Evolutionary conservation across 129 eudicot genomes (phyloP).

Genomic region (Ambrosia artemisiifolia): DNA sequence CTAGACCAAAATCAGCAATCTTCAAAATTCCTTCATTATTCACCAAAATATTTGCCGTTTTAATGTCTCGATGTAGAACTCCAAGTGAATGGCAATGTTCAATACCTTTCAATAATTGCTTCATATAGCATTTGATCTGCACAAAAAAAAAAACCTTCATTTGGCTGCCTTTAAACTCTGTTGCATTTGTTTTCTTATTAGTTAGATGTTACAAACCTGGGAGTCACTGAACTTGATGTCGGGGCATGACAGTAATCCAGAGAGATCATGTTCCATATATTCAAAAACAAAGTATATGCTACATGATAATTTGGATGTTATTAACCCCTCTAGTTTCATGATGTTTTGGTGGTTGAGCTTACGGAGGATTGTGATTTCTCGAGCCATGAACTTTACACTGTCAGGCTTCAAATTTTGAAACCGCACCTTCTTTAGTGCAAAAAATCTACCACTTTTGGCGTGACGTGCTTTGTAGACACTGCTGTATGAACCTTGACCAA

Average conservation of each 20-base stretch:
- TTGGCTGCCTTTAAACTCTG: slow-evolving; percentile 5
- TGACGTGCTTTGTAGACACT: slow-evolving; percentile 76
- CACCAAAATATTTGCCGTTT: slow-evolving; percentile 69
- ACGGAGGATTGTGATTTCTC: slow-evolving; percentile 79
- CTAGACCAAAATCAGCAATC: slow-evolving; percentile 91
- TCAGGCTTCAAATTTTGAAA: slow-evolving; percentile 77
- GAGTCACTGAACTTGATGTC: slow-evolving; percentile 65
- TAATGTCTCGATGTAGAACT: slow-evolving; percentile 77
- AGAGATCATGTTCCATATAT: slow-evolving; percentile 87
- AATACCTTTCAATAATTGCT: slow-evolving; percentile 57
- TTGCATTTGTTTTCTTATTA: background rate
- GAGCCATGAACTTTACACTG: slow-evolving; percentile 88
- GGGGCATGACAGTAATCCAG: slow-evolving; percentile 63
- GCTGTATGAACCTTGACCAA: slow-evolving; percentile 89
- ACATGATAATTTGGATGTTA: slow-evolving; percentile 62
- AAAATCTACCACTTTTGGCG: slow-evolving; percentile 50
- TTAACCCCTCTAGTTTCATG: slow-evolving; percentile 80
- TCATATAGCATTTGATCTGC: slow-evolving; percentile 87
- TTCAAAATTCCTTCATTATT: slow-evolving; percentile 77
- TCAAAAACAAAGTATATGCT: slow-evolving; percentile 76
- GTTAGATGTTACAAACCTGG: slow-evolving; percentile 52
- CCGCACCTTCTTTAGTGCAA: slow-evolving; percentile 80
- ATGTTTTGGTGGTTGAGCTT: slow-evolving; percentile 75
- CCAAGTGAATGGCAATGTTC: slow-evolving; percentile 81
- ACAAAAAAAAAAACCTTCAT: slow-evolving; percentile 6